Base-by-base conservation (phyloP, 2,329 filamentous ascomycete genomes). In the Aspergillus spinulosporus region DNA sequence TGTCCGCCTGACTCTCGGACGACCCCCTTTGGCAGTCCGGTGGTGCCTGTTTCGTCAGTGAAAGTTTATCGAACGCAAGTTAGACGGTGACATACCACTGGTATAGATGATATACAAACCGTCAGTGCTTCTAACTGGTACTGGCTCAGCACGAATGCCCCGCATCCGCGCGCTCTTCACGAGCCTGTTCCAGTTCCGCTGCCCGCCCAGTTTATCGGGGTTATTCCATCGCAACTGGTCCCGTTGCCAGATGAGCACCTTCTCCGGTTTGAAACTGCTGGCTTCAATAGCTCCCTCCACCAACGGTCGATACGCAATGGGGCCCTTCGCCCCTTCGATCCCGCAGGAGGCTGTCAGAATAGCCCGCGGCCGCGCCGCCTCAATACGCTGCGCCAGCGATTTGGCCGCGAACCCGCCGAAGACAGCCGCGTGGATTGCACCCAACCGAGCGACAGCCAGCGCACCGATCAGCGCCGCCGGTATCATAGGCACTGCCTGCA, bases 41-140 rank as follows among this genome's bases (percentile, higher is more conserved):
- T 95, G 0, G 91, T 95, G 9, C 90, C 86, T 76, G 49, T 21
- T 40, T 32, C 5, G 43, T 52, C 32, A 52, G 42, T 7, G 26
- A 3, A 42, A 42, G 37, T 9, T 5, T n/a, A n/a, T 6, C 28
- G 21, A 14, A 11, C 14, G 2, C 4, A 43, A 34, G 21, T 2
- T 4, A 43, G 34, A 7, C 34, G 26, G 3, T 15, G 8, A 32
- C 59, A 26, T 64, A 79, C 78, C 84, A 49, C 87, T 90, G 0
- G 91, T 96, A 69, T 96, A 93, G 56, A 96, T 95, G 63, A 95
- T 89, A 72, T 97, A 96, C n/a, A 96, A 76, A 1, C 84, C 84
- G 64, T 96, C 91, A 5, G 83, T 86, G 51, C 89, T 90, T 60
- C 83, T 85, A 1, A 96, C 86, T 0, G 92, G 85, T 9, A 96